A percentile compares a stretch with the other conserved stretches of the same genome.
phyloP scores from a whole-genome alignment of 768 basidiomycete species.

The Mrakia hoshinonis region DNA sequence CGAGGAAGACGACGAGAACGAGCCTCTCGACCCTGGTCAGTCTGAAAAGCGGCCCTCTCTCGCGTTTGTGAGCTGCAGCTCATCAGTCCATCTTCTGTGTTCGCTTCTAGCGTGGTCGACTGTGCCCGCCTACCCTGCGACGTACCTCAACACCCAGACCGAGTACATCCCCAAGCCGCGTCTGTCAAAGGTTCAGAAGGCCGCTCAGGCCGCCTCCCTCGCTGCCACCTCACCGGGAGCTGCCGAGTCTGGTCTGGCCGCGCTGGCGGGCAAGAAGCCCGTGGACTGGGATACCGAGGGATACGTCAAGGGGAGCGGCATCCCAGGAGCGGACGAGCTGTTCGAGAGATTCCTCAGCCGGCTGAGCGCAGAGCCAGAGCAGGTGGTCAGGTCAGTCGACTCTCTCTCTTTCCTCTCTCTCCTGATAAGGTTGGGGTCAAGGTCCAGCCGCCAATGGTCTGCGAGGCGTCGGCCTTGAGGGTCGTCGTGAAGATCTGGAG shows the following conservation, averaged over 20 bases:
- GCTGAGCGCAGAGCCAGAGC: slow-evolving; percentile 61
- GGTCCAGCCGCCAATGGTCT: slow-evolving; percentile 13
- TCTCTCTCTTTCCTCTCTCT: slow-evolving; percentile 2
- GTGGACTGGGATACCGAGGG: slow-evolving; percentile 45
- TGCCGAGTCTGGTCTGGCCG: background rate
- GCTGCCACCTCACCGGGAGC: background rate
- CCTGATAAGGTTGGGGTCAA: background rate
- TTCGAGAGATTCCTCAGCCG: slow-evolving; percentile 78
- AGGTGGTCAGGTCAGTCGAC: slow-evolving; percentile 68
- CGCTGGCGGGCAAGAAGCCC: background rate
- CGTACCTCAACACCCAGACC: slow-evolving; percentile 34
- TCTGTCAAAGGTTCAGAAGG: slow-evolving; percentile 17
- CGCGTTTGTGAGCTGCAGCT: background rate
- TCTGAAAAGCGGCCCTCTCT: background rate
- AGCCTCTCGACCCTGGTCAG: slow-evolving; percentile 11
- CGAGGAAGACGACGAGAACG: slow-evolving; percentile 31
- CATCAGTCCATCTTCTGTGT: background rate
- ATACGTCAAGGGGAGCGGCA: slow-evolving; percentile 60
- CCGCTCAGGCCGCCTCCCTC: slow-evolving; percentile 15
- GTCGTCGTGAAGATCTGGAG: slow-evolving; percentile 10
- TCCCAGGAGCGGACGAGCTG: slow-evolving; percentile 63
- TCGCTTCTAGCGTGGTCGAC: slow-evolving; percentile 4
- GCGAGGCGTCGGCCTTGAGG: background rate
- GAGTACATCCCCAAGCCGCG: slow-evolving; percentile 29
- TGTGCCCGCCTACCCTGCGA: slow-evolving; percentile 29